phyloP scores from a whole-genome alignment of 345 rosid genomes.

The Clarkia xantiana region DNA sequence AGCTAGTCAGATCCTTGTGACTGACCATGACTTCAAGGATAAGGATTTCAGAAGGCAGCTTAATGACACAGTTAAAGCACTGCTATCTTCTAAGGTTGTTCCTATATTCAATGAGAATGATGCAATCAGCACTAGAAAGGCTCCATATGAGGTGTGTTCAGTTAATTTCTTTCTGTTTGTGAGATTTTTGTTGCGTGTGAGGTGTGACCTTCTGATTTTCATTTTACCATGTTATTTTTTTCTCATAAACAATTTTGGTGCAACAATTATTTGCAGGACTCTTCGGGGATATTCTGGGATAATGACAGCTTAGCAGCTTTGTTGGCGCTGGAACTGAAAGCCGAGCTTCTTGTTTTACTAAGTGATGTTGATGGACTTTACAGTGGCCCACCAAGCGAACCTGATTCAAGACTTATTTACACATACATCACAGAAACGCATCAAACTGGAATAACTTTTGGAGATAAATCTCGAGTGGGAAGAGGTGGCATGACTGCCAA shows the following conservation, averaged over 20 bases:
- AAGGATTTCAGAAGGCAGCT: constrained; percentile 76
- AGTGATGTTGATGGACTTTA: constrained; percentile 98
- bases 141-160: constrained; percentile 75
- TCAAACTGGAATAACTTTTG: constrained; percentile 79
- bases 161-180: background rate
- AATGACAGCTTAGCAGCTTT: constrained; percentile 97
- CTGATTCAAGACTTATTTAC: constrained; percentile 72
- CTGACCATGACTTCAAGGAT: constrained; percentile 76
- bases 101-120: constrained; percentile 97
- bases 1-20: constrained; percentile 92
- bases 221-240: too few relatives aligned
- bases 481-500: constrained; percentile 99
- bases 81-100: constrained; percentile 54
- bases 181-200: too few relatives aligned
- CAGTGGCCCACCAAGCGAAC: constrained; percentile 94
- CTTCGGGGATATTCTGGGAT: constrained; percentile 98
- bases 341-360: constrained; percentile 86
- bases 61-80: constrained; percentile 55
- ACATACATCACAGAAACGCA: constrained; percentile 76
- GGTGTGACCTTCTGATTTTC: too few relatives aligned
- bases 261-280: constrained; percentile 48
- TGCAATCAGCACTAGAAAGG: constrained; percentile 94
- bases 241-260: too few relatives aligned
- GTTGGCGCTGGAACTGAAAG: constrained; percentile 80
- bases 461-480: constrained; percentile 96